Conservation (phyloP, 352 stramenopile genomes). For the Globisporangium middletonii region DNA sequence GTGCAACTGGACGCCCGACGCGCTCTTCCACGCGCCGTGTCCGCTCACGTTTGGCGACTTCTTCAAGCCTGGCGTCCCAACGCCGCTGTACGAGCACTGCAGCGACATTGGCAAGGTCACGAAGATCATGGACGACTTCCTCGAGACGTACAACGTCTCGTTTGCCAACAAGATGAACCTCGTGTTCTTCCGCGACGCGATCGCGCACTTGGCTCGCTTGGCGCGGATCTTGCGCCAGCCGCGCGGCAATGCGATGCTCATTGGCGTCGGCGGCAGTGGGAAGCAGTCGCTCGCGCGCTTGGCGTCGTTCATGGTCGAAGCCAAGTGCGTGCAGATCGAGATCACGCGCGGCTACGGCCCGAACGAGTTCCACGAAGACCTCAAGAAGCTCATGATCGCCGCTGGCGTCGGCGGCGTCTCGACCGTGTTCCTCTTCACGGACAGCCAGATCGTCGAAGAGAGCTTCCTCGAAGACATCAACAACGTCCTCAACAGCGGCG, state of each 20-base stretch:
- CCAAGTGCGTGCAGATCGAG: slow-evolving; percentile 90
- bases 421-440: slow-evolving; percentile 92
- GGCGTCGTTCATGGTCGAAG: slow-evolving; percentile 88
- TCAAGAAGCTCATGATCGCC: slow-evolving; percentile 92
- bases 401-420: slow-evolving; percentile 80
- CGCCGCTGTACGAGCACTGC: slow-evolving; percentile 82
- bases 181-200: slow-evolving; percentile 94
- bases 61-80: slow-evolving; percentile 72
- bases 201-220: slow-evolving; percentile 87
- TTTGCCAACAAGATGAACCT: slow-evolving; percentile 95
- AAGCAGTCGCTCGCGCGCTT: slow-evolving; percentile 92
- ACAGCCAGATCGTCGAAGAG: slow-evolving; percentile 94
- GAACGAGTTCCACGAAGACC: slow-evolving; percentile 90
- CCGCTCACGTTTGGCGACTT: slow-evolving; percentile 93
- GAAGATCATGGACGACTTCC: slow-evolving; percentile 86
- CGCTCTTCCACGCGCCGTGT: slow-evolving; percentile 82
- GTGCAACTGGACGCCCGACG: slow-evolving; percentile 70
- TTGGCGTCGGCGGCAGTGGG: slow-evolving; percentile 91
- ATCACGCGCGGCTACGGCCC: slow-evolving; percentile 89
- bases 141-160: slow-evolving; percentile 94
- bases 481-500: slow-evolving; percentile 94
- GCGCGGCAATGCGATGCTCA: slow-evolving; percentile 93
- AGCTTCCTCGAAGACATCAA: slow-evolving; percentile 96
- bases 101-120: slow-evolving; percentile 77
- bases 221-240: slow-evolving; percentile 90